Evolutionary conservation across 768 basidiomycete species (phyloP).

Genomic region (Agaricus blazei): DNA sequence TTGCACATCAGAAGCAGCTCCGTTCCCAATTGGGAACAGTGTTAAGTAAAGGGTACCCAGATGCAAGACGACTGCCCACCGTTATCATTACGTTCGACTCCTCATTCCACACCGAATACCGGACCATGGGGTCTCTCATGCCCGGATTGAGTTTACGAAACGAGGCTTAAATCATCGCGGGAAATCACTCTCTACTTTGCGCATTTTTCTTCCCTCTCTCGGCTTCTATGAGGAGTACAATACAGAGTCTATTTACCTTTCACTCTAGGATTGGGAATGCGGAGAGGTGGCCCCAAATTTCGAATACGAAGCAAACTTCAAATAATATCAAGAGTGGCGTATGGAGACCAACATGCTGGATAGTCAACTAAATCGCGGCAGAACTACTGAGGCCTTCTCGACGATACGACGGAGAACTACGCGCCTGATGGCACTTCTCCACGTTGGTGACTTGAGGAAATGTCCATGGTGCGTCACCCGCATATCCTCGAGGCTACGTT

Average conservation of each 20-base stretch:
- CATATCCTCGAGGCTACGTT: not conserved
- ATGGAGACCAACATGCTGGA: not conserved
- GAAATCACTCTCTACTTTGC: not conserved
- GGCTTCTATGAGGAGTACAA: not conserved
- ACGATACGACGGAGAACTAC: slow-evolving; percentile 1
- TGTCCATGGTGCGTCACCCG: not conserved
- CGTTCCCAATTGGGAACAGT: not conserved
- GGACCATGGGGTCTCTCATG: not conserved
- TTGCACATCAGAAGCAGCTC: not conserved
- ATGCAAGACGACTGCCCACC: not conserved
- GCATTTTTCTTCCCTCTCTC: not conserved
- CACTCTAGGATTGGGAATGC: not conserved
- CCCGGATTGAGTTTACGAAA: not conserved
- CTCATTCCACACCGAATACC: not conserved
- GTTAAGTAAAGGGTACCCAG: not conserved
- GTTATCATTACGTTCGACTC: not conserved
- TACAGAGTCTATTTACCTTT: not conserved
- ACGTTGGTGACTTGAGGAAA: not conserved
- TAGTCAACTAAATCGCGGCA: slow-evolving; percentile 6
- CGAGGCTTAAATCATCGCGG: slow-evolving; percentile 1
- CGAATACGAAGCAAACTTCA: not conserved
- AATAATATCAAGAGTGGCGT: slow-evolving; percentile 1
- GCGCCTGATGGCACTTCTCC: not conserved
- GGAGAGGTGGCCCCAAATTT: not conserved
- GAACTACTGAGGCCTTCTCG: not conserved